Conservation (phyloP, 1,284 basidiomycete species). For the Rhodotorula sp. region DNA sequence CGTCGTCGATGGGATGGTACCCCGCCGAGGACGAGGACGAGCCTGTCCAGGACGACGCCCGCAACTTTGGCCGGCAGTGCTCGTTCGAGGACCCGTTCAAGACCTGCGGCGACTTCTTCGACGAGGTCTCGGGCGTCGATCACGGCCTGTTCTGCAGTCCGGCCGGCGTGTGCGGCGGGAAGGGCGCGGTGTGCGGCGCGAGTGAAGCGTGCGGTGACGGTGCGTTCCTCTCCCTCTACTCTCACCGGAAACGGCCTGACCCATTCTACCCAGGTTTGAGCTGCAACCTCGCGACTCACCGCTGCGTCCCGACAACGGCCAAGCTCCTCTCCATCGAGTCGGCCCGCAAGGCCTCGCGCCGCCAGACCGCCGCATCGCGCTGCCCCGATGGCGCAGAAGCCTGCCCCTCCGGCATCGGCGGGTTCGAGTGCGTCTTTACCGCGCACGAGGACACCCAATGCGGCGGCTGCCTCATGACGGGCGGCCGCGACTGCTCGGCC, state of each 20-base stretch:
- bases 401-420: conserved; percentile 23
- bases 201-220: conserved; percentile 23
- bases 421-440: conserved; percentile 33
- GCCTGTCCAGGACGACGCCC: conserved; percentile 9
- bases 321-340: conserved; percentile 10
- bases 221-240: neutral
- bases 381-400: conserved; percentile 26
- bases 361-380: conserved; percentile 12
- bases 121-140: conserved; percentile 18
- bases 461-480: conserved; percentile 25
- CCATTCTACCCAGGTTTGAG: conserved; percentile 5
- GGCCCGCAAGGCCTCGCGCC: conserved; percentile 11
- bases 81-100: conserved; percentile 12
- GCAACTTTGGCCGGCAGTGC: conserved; percentile 21
- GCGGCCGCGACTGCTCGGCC: conserved; percentile 21
- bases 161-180: conserved; percentile 20
- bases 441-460: conserved; percentile 22
- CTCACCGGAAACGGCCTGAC: neutral
- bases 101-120: conserved; percentile 32
- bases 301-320: conserved; percentile 15
- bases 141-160: conserved; percentile 40
- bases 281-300: conserved; percentile 28
- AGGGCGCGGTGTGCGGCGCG: conserved; percentile 27
- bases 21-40: neutral
- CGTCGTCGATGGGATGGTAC: neutral